Percentiles rank a stretch among this genome's conserved stretches.
These are phyloP conservation scores for Scedosporium dehoogii DNA, from an alignment of 2,329 filamentous ascomycete species.

Conservation along the genomic window DNA sequence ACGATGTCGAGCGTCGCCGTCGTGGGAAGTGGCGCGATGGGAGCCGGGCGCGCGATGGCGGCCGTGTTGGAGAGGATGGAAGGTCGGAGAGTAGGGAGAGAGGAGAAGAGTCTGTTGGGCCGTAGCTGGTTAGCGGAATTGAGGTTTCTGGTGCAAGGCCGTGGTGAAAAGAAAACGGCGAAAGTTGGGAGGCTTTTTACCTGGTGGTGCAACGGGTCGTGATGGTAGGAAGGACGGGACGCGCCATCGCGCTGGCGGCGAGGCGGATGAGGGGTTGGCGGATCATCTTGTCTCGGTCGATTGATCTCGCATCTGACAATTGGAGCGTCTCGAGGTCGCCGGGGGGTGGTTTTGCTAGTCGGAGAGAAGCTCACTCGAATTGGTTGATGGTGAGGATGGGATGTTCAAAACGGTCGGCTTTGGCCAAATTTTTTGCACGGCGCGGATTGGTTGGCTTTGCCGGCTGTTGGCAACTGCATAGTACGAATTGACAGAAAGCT, in stretches of 20 bases:
- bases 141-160: background rate
- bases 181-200: background rate
- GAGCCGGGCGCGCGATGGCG: constrained; percentile 19
- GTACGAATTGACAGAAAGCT: too few species aligned
- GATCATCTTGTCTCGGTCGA: background rate
- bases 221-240: background rate
- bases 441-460: background rate
- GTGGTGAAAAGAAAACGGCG: background rate
- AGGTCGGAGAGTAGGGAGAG: constrained; percentile 40
- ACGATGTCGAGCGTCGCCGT: constrained; percentile 31
- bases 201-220: background rate
- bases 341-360: background rate
- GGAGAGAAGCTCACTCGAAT: background rate
- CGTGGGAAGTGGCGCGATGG: constrained; percentile 14
- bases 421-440: background rate
- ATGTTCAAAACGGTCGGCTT: background rate
- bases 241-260: constrained; percentile 5
- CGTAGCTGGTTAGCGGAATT: background rate
- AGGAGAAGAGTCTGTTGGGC: constrained; percentile 31
- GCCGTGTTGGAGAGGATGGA: constrained; percentile 24
- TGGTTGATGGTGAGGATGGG: background rate
- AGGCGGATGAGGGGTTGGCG: constrained; percentile 4
- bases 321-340: background rate
- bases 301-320: background rate
- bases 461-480: background rate